Evolutionary conservation across 352 stramenopile species (phyloP).

Genomic region (Aphanomyces astaci): DNA sequence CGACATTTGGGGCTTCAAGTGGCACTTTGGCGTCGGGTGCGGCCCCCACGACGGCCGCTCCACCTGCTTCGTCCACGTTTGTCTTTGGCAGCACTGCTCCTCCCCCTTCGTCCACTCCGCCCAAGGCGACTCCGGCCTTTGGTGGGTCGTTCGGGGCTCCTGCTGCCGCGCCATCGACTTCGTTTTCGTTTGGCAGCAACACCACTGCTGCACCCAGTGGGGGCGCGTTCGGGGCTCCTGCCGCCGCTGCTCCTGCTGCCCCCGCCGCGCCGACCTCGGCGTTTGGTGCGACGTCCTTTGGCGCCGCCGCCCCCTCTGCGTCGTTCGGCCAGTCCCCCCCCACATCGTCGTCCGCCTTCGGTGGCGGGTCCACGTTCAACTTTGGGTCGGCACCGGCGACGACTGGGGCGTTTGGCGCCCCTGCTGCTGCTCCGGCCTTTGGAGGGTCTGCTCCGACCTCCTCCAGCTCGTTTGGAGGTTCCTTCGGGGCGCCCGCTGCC

Average conservation of each 20-base stretch:
- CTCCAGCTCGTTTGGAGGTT: constrained; percentile 11
- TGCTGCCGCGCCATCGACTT: constrained; percentile 6
- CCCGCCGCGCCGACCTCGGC: background rate
- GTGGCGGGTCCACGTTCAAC: constrained; percentile 19
- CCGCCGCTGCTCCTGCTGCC: background rate
- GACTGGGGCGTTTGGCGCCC: constrained; percentile 25
- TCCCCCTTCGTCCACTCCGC: constrained; percentile 20
- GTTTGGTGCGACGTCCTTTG: constrained; percentile 9
- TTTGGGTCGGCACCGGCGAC: constrained; percentile 20
- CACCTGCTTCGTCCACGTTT: constrained; percentile 6
- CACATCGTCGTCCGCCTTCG: constrained; percentile 25
- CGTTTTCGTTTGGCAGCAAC: constrained; percentile 37
- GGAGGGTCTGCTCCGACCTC: constrained; percentile 20
- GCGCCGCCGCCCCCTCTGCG: constrained; percentile 12
- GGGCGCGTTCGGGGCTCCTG: background rate
- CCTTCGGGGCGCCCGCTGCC: too few species aligned
- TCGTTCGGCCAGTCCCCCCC: constrained; percentile 21
- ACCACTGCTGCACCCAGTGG: background rate
- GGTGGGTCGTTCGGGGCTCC: constrained; percentile 27
- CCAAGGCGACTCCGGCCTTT: constrained; percentile 23
- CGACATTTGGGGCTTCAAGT: background rate
- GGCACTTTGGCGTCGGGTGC: background rate
- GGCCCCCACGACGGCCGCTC: background rate
- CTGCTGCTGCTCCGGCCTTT: background rate
- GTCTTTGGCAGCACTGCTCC: constrained; percentile 12